These are phyloP conservation scores for Ganoderma lucidum DNA, from an alignment of 1,284 basidiomycete genomes.

Conservation along the genomic window DNA sequence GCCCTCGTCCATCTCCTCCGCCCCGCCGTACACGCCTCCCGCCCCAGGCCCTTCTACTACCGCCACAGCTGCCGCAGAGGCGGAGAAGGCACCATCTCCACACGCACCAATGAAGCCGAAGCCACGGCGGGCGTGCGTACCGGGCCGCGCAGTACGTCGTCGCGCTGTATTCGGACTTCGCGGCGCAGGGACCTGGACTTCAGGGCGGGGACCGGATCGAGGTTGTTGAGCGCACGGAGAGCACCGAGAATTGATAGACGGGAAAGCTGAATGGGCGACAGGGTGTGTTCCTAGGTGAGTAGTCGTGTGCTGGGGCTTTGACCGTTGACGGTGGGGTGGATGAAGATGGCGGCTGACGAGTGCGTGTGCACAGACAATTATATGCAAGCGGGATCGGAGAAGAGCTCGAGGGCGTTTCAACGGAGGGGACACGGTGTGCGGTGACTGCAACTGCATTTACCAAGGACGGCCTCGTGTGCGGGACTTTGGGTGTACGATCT, in stretches of 20 bases:
- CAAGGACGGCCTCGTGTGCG: neutral
- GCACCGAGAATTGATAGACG: constrained; percentile 98
- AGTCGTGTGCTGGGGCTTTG: neutral
- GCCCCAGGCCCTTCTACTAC: constrained; percentile 34
- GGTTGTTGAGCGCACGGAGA: constrained; percentile 86
- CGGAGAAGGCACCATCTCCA: constrained; percentile 68
- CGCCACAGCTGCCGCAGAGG: constrained; percentile 48
- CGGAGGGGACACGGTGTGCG: no score
- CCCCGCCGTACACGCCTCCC: constrained; percentile 67
- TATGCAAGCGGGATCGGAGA: neutral
- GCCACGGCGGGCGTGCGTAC: constrained; percentile 40
- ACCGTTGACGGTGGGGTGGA: neutral
- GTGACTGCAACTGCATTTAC: neutral
- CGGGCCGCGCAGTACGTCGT: constrained; percentile 76
- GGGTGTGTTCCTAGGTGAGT: constrained; percentile 93
- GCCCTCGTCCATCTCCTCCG: constrained; percentile 46
- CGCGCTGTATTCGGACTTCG: constrained; percentile 96
- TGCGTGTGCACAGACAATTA: neutral
- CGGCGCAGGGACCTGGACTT: constrained; percentile 94
- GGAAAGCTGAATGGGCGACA: constrained; percentile 85
- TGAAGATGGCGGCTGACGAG: neutral
- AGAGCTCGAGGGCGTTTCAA: neutral
- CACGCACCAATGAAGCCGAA: constrained; percentile 8
- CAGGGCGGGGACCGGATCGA: constrained; percentile 91
- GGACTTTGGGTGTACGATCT: neutral